Percentiles rank a stretch among this genome's conserved stretches.
phyloP scores from a whole-genome alignment of 2,329 filamentous ascomycete species.

The Talaromyces sp. region DNA sequence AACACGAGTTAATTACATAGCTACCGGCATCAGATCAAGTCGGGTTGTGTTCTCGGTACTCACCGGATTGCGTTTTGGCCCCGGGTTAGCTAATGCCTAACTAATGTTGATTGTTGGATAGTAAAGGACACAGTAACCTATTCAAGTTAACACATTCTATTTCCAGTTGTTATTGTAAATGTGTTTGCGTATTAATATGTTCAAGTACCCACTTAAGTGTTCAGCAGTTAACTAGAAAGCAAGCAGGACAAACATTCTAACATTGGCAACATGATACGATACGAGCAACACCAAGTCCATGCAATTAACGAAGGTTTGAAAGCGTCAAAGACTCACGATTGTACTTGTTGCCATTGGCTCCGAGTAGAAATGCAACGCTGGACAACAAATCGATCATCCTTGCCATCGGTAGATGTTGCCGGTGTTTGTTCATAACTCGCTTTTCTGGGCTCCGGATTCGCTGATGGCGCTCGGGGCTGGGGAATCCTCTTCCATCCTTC shows the following conservation, averaged over 20 bases:
- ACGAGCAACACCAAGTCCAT: background rate
- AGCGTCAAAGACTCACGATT: background rate
- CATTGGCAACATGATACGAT: background rate
- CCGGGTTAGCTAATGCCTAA: no score
- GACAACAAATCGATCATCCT: background rate
- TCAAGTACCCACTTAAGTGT: background rate
- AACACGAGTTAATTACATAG: background rate
- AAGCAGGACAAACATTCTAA: background rate
- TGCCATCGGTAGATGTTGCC: background rate
- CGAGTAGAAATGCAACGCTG: background rate
- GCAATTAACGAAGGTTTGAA: conserved; percentile 5
- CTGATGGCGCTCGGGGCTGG: background rate
- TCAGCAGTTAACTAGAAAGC: background rate
- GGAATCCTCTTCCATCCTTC: background rate
- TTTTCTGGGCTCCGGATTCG: no score
- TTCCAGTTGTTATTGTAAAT: no score
- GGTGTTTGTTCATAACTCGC: background rate
- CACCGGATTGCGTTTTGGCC: background rate
- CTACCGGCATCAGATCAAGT: background rate
- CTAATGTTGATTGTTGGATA: background rate
- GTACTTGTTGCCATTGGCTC: background rate
- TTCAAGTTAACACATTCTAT: background rate
- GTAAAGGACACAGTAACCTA: background rate
- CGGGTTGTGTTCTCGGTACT: background rate
- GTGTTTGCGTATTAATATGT: no score